Evolutionary conservation across 1,284 basidiomycete species (phyloP).

Genomic region (Pseudozyma tsukubaensis): DNA sequence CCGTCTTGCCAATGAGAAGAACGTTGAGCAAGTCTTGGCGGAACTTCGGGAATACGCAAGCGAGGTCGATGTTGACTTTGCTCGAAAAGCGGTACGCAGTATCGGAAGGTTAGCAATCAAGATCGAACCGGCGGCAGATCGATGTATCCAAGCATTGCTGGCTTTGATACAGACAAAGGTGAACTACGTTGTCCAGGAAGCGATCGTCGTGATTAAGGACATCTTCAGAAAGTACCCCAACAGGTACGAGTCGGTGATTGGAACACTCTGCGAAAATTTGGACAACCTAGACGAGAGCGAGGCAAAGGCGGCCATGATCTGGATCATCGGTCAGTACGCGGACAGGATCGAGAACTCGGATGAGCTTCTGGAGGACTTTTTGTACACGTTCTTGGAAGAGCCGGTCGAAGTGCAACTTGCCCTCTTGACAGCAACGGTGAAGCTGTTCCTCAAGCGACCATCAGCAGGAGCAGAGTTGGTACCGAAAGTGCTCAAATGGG

Average conservation of each 20-base stretch:
- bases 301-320: slow-evolving; percentile 95
- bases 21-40: slow-evolving; percentile 88
- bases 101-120: slow-evolving; percentile 98
- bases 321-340: slow-evolving; percentile 98
- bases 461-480: slow-evolving; percentile 89
- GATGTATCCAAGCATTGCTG: slow-evolving; percentile 88
- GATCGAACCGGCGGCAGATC: slow-evolving; percentile 87
- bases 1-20: slow-evolving; percentile 87
- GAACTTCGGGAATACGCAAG: slow-evolving; percentile 98
- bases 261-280: slow-evolving; percentile 88
- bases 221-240: slow-evolving; percentile 98
- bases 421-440: slow-evolving; percentile 92
- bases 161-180: slow-evolving; percentile 92
- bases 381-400: slow-evolving; percentile 93
- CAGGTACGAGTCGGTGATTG: slow-evolving; percentile 94
- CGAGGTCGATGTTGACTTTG: slow-evolving; percentile 98
- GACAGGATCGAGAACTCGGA: slow-evolving; percentile 95
- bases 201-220: slow-evolving; percentile 96
- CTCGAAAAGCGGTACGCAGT: slow-evolving; percentile 94
- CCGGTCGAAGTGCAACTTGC: slow-evolving; percentile 94
- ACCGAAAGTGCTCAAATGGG: slow-evolving; percentile 94
- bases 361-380: slow-evolving; percentile 90
- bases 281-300: slow-evolving; percentile 94
- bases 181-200: slow-evolving; percentile 96
- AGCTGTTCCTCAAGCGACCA: slow-evolving; percentile 95